Base-by-base conservation (phyloP, 2,329 filamentous ascomycete species). In the Alternaria tenuissima region DNA sequence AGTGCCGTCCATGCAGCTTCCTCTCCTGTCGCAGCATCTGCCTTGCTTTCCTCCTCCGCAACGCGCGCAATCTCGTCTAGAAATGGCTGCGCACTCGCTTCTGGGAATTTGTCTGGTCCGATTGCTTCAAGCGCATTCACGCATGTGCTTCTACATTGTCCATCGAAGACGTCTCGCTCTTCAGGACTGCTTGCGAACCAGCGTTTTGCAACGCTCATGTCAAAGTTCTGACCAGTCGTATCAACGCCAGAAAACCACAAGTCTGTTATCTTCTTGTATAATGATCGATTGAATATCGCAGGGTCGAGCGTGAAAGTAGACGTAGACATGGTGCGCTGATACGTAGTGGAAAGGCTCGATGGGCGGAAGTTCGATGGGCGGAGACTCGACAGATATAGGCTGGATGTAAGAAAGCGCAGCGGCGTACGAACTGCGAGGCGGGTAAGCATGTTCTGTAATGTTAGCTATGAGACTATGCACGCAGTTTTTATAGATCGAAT, bases 1-100 rank as follows among this genome's bases (percentile, higher is more conserved):
- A 90, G 76, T 12, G 81, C 71, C 4, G 75, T 78, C 49, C 77
- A 76, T 1, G 76, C 78, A 1, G 64, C 72, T 32, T 70, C 60
- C 44, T 66, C 63, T 12, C 68, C 68, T 22, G 74, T 64, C 8
- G 63, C 53, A n/a, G 69, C 71, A 1, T 61, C 22, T 16, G 62
- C 51, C 14, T 47, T 16, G 55, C 46, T 44, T 61, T 46, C 32
- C 20, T 34, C 34, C 16, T 42, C 42, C 4, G 61, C 62, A 3
- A 68, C 62, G 14, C 66, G 56, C 7, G 64, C 48, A 16, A 82
- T 62, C 53, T 80, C 75, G 0, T 59, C 43, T 2, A 81, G 42
- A 43, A 82, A 80, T 0, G 81, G 80, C 34, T 73, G 69, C 7
- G 76, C 74, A 9, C 52, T 66, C 1, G 78, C 76, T 5, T 79